phyloP scores from a whole-genome alignment of 495 filamentous ascomycete genomes.

The Lepraria neglecta region DNA sequence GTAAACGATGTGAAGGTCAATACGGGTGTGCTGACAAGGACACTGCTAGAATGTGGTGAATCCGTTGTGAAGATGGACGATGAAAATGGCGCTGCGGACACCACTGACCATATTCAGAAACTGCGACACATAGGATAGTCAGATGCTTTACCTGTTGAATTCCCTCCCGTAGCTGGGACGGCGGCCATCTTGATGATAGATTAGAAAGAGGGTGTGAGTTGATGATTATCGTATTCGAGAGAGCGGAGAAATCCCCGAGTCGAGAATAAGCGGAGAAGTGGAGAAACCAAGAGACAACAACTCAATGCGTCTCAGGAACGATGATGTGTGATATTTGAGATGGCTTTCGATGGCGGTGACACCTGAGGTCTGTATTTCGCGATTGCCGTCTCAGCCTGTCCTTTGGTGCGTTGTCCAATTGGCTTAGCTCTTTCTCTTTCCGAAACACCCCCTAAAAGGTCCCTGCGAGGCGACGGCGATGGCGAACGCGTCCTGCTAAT shows the following conservation, averaged over 20 bases:
- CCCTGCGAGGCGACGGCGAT: neutral
- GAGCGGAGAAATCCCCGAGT: constrained; percentile 6
- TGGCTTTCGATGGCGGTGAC: constrained; percentile 4
- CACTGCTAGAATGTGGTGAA: neutral
- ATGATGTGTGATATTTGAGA: constrained; percentile 4
- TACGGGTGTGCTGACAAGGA: constrained; percentile 1
- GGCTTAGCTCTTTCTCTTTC: constrained; percentile 13
- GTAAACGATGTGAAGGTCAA: neutral
- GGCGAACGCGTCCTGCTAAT: constrained; percentile 2
- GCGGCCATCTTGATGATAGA: too few species aligned
- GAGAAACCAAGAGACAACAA: constrained; percentile 13
- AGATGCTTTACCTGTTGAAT: neutral
- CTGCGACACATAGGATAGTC: neutral
- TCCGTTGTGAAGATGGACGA: neutral
- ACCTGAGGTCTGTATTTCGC: constrained; percentile 17
- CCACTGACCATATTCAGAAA: neutral
- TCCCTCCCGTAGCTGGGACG: neutral
- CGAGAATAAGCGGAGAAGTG: neutral
- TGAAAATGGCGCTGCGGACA: neutral
- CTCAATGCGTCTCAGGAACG: constrained; percentile 16
- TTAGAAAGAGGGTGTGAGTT: neutral
- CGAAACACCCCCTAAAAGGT: constrained; percentile 9
- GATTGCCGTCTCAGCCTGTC: constrained; percentile 11
- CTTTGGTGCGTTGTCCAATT: constrained; percentile 8
- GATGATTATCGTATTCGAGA: neutral